phyloP scores from a whole-genome alignment of 2,329 filamentous ascomycete genomes.

The Thielaviopsis cerberus region DNA sequence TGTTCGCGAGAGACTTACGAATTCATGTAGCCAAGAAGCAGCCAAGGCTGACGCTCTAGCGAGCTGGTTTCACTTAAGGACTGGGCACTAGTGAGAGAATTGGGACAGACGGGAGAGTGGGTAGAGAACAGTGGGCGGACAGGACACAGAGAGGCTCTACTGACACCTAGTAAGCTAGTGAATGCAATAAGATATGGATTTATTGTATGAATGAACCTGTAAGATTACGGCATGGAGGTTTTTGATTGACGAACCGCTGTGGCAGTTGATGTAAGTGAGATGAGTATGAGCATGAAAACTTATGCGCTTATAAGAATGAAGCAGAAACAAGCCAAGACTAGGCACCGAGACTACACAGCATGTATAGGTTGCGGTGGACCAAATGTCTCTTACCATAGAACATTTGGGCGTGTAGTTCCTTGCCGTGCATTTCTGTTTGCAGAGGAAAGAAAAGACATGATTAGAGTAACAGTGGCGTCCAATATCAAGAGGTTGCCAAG shows the following conservation, averaged over 20 bases:
- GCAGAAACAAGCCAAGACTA: background rate
- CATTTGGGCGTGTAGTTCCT: background rate
- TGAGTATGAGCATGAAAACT: background rate
- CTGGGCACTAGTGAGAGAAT: background rate
- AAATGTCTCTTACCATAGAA: background rate
- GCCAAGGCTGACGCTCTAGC: background rate
- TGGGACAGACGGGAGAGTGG: background rate
- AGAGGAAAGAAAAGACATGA: background rate
- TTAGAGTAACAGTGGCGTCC: background rate
- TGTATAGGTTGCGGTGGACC: background rate
- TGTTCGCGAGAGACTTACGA: background rate
- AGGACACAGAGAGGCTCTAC: background rate
- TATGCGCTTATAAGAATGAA: background rate
- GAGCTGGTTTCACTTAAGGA: background rate
- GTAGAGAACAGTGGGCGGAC: background rate
- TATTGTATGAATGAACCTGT: background rate
- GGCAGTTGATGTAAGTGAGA: background rate
- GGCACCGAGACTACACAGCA: background rate
- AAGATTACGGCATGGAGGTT: background rate
- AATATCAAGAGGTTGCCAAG: background rate
- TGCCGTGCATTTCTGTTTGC: background rate
- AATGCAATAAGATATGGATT: background rate
- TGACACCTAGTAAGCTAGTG: background rate
- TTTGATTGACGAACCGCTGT: background rate
- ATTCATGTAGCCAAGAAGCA: background rate